Evolutionary conservation across 805 yeast species (phyloP), one percentile per base, ranked within the genome.

Genomic region (Yarrowia divulgata): DNA sequence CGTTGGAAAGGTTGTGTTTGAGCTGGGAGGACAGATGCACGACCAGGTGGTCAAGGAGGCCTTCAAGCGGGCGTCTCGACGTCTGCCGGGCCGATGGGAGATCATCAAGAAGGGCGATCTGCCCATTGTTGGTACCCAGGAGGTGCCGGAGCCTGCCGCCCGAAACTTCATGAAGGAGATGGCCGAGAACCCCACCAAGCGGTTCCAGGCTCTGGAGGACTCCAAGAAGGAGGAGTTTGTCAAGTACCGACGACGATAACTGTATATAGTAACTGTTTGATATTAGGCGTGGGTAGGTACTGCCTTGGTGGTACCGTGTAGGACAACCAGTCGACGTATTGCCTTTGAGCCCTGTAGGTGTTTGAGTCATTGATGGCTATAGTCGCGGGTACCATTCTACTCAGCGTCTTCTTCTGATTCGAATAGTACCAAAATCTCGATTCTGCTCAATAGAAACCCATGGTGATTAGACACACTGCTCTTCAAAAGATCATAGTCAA

Each of bases 71-170:
- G 97, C 97, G 5, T 89, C 94, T 52, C 92, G 88, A 71, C 94
- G 94, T 77, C 84, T 95, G 69, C 99, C 99, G 0, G 98, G 98
- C 16, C 85, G 87, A 62, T 93, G 89, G 80, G 98, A 94, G 80
- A 89, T 94, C 75, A 87, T 94, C 52, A 87, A 86, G 69, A 83
- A 79, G 73, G 84, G 85, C 32, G 83, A 90, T 48, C 80, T 85
- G 70, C 86, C 93, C 42, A 88, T 96, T 81, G 88, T 89, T 14
- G 91, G 97, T 29, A 81, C 90, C 70, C 84, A 85, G 55, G 76
- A 83, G 40, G 87, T 88, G 68, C 70, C 71, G n/a, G 80, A 81
- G 67, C 84, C 83, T 50, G 81, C 79, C 18, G 77, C 81, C 29
- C 77, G 84, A 43, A 85, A 92, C 77, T 86, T 84, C 72, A 83